These are phyloP conservation scores for Exophiala calicioides DNA, from an alignment of 2,329 filamentous ascomycete genomes.

Conservation along the genomic window DNA sequence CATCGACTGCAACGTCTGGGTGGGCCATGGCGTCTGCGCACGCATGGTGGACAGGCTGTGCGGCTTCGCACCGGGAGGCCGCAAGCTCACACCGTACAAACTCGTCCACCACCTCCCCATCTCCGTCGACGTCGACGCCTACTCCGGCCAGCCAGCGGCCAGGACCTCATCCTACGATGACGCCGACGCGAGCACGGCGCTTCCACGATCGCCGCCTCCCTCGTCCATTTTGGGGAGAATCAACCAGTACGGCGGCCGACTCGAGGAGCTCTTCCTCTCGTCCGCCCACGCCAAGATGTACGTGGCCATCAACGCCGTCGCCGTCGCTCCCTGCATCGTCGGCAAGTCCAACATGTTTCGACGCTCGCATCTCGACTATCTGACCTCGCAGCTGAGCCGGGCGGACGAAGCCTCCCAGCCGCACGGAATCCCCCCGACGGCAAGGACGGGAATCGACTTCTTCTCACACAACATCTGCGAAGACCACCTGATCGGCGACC, in stretches of 20 bases:
- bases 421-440: slow-evolving; percentile 44
- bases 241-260: slow-evolving; percentile 63
- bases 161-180: slow-evolving; percentile 16
- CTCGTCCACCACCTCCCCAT: slow-evolving; percentile 94
- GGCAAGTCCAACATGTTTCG: slow-evolving; percentile 99
- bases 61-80: slow-evolving; percentile 58
- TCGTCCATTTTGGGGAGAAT: background rate
- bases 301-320: slow-evolving; percentile 90
- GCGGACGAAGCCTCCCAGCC: slow-evolving; percentile 50
- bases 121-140: slow-evolving; percentile 68
- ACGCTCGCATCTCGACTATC: slow-evolving; percentile 78
- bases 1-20: slow-evolving; percentile 95
- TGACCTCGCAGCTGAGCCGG: slow-evolving; percentile 60
- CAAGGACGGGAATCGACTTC: slow-evolving; percentile 71
- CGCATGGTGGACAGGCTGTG: slow-evolving; percentile 87
- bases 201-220: too few relatives aligned
- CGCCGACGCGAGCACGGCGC: slow-evolving; percentile 1
- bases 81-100: slow-evolving; percentile 66
- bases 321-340: slow-evolving; percentile 87
- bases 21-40: slow-evolving; percentile 73
- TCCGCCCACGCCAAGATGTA: slow-evolving; percentile 97
- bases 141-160: slow-evolving; percentile 18
- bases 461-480: slow-evolving; percentile 98
- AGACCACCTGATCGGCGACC: slow-evolving; percentile 91
- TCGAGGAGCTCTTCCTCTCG: slow-evolving; percentile 94